Base-by-base conservation (phyloP, 2,329 filamentous ascomycete species). In the Byssothecium circinans region DNA sequence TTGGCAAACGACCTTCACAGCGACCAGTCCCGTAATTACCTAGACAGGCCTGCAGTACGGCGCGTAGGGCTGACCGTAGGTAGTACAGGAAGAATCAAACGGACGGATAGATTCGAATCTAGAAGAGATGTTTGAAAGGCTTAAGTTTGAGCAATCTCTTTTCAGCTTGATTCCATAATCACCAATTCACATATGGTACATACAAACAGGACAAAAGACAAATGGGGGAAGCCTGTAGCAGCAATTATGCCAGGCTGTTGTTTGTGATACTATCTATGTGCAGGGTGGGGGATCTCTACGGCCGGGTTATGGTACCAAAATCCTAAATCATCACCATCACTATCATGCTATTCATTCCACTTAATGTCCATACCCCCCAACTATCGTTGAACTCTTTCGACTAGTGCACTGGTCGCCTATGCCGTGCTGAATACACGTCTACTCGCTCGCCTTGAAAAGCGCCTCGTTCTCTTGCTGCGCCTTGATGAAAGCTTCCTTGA, bases 401-500 rank as follows among this genome's bases (percentile, higher is more conserved):
- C 14, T 5, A 4, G 29, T 12, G 10, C 10, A 4, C 12, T 32
- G 14, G 29, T 20, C n/a, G 18, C 15, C 20, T 25, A 25, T 19
- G 8, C 34, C 19, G 5, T 22, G 34, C 34, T 6, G 34, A 19
- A 8, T 41, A 22, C 38, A 14, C 20, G 20, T 18, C 18, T 23
- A 69, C 72, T 81, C 78, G 58, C 76, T 54, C n/a, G 60, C 49
- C 62, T 68, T 78, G 78, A 96, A 95, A 49, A 96, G 80, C 58
- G 82, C 84, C 81, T 94, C 91, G 76, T 97, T 99, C 72, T 96
- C 91, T 78, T 92, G 85, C 80, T 96, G 91, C 45, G 94, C 92
- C 81, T 95, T 91, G 78, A 95, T 85, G 79, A 97, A 97, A 47
- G 90, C 86, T 59, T 97, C 92, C 82, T 96, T 97, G 85, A 99